Evolutionary conservation across 2,329 filamentous ascomycete genomes (phyloP), one percentile per base, ranked within the genome.

Genomic region (Parascedosporium putredinis): DNA sequence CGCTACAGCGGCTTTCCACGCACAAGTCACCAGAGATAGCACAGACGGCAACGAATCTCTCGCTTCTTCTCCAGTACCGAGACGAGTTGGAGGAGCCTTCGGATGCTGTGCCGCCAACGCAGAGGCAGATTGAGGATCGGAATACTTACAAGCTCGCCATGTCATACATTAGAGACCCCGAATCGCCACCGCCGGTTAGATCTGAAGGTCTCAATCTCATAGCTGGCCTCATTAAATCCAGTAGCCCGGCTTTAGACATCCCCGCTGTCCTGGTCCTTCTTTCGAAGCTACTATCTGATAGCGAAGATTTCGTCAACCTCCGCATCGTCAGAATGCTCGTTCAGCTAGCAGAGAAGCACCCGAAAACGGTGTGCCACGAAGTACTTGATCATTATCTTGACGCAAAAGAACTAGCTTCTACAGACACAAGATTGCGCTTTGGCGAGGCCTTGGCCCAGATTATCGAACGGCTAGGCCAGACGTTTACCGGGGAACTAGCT

Each of bases 251-350:
- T 8, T 61, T 88, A 14, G 83, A 88, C 58, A 73, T 88, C n/a
- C 78, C 79, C 1, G 75, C 80, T 1, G 70, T 80, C 3, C 68
- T 84, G 1, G 75, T 83, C 5, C 69, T 86, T 1, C 68, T 88
- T 49, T 79, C 80, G 1, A 78, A 75, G 8, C 69, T 87, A 1
- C 67, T 88, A 1, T 73, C 75, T 52, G 82, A 86, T 45, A 68
- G 73, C 5, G 85, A 88, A 50, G 83, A 86, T 50, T 89, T 83
- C 59, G 81, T 88, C 53, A 84, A 85, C 57, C 68, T 84, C 2
- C 74, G 79, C n/a, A 76, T 80, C 14, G 78, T 88, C 53, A 79
- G 79, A 53, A 72, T 83, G 1, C 78, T 86, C 52, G 75, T 76
- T 0, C 74, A 79, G 22, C 64, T 89, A 9, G 76, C 82, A 0